Base-by-base conservation (phyloP, 768 basidiomycete species). In the Pisolithus microcarpus region DNA sequence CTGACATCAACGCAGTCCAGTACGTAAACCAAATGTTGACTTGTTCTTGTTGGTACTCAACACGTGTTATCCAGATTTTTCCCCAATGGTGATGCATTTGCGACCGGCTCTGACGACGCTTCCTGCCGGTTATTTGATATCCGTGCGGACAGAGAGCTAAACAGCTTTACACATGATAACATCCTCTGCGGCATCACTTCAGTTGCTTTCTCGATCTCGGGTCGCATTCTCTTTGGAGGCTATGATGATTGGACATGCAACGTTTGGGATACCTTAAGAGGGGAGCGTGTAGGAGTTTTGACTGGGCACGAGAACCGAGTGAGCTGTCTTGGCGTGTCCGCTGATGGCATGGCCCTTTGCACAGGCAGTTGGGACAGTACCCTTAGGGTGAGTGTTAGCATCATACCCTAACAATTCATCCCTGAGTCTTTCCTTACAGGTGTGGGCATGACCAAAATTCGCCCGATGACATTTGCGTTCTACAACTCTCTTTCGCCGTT, bases 221-320 rank as follows among this genome's bases (percentile, higher is more conserved):
- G 95, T 36, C 88, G 95, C 53, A 91, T 99, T 60, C 77, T 99
- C 37, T 99, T 99, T 59, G 95, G 96, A 57, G 95, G 95, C 38
- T 99, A 99, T 66, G 95, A 99, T 69, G 95, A 99, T 66, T 98
- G 96, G 90, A 98, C 96, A 58, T 94, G 92, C 76, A 99, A 99
- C 65, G 95, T 98, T 47, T 99, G 95, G 95, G 95, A 99, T 67
- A 97, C 94, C 26, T 77, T 99, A 63, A 96, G 95, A 70, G 96
- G 96, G 50, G 95, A 98, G 69, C 88, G 95, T 50, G 93, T 99
- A 38, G 95, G 95, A 51, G 96, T 99, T 48, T 72, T 99, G 54
- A 91, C 93, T 36, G 95, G 96, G 16, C 95, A 99, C 63, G 95
- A 99, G 77, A 99, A 99, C 75, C 77, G 95, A 56, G 93, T 99